phyloP scores from a whole-genome alignment of 31 red algal genomes.

The Asparagopsis taxiformis region DNA sequence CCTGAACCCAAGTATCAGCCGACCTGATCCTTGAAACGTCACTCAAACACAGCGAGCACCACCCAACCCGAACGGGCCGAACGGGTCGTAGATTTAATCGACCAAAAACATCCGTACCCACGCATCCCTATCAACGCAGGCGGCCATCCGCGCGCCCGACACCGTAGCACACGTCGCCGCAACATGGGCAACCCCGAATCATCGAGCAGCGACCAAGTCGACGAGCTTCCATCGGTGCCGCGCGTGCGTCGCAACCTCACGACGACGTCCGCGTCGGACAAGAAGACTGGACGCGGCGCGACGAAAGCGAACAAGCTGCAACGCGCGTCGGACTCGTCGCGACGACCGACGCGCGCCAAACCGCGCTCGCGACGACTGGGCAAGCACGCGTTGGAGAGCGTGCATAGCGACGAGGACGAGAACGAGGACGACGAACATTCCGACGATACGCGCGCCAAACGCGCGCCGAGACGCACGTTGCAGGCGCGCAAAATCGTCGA shows the following conservation, averaged over 20 bases:
- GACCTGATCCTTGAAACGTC: too few relatives aligned
- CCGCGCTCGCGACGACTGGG: background rate
- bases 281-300: background rate
- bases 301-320: background rate
- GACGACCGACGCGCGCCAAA: background rate
- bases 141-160: too few relatives aligned
- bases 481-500: background rate
- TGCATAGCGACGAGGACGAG: slow-evolving; percentile 37
- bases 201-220: slow-evolving; percentile 33
- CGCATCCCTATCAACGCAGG: too few relatives aligned
- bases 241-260: slow-evolving; percentile 29
- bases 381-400: slow-evolving; percentile 2
- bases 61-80: too few relatives aligned
- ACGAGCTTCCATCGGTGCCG: slow-evolving; percentile 29
- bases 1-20: too few relatives aligned
- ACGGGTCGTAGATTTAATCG: too few relatives aligned
- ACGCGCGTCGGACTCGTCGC: slow-evolving; percentile 9
- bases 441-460: background rate
- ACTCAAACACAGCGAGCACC: too few relatives aligned
- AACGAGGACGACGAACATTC: slow-evolving; percentile 1
- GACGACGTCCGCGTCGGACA: background rate
- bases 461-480: background rate
- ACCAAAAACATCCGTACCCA: too few relatives aligned
- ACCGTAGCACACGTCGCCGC: too few relatives aligned
- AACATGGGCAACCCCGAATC: too few relatives aligned